Evolutionary conservation across 1,284 basidiomycete genomes (phyloP).

Genomic region (Schizopora paradoxa): DNA sequence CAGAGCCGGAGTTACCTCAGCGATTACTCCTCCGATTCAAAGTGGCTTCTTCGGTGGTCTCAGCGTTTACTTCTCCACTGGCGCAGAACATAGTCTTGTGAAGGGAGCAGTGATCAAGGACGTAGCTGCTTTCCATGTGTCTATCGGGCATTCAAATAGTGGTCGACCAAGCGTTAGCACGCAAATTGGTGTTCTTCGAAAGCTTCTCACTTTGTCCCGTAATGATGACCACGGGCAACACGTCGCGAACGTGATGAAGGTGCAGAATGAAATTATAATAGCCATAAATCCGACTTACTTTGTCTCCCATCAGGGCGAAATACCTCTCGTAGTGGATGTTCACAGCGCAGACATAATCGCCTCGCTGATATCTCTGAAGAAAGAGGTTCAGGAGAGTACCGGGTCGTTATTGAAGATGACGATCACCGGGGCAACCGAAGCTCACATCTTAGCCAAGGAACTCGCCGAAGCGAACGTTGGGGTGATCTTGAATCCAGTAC

Average conservation of each 20-base stretch:
- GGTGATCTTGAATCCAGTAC: conserved; percentile 61
- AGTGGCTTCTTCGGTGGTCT: conserved; percentile 60
- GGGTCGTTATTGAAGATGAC: conserved; percentile 56
- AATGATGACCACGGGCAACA: conserved; percentile 39
- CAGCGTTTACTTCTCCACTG: conserved; percentile 59
- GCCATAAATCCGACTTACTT: background rate
- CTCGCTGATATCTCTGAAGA: conserved; percentile 66
- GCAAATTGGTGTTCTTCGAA: conserved; percentile 48
- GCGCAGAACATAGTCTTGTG: conserved; percentile 60
- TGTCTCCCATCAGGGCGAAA: conserved; percentile 29
- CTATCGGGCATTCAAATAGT: conserved; percentile 42
- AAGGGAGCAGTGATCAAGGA: conserved; percentile 63
- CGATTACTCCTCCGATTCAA: conserved; percentile 56
- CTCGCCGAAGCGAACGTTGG: conserved; percentile 64
- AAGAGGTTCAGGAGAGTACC: conserved; percentile 58
- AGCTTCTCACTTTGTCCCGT: conserved; percentile 40
- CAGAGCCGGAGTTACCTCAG: conserved; percentile 54
- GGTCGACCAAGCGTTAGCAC: conserved; percentile 43
- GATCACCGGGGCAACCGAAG: conserved; percentile 70
- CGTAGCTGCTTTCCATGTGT: conserved; percentile 67
- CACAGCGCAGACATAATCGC: conserved; percentile 73
- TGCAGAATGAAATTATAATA: conserved; percentile 31
- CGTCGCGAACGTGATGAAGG: conserved; percentile 55
- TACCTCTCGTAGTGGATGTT: conserved; percentile 66
- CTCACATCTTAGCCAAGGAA: conserved; percentile 69